phyloP scores from a whole-genome alignment of 2,329 filamentous ascomycete genomes.

The Chaetomiaceae sp. region DNA sequence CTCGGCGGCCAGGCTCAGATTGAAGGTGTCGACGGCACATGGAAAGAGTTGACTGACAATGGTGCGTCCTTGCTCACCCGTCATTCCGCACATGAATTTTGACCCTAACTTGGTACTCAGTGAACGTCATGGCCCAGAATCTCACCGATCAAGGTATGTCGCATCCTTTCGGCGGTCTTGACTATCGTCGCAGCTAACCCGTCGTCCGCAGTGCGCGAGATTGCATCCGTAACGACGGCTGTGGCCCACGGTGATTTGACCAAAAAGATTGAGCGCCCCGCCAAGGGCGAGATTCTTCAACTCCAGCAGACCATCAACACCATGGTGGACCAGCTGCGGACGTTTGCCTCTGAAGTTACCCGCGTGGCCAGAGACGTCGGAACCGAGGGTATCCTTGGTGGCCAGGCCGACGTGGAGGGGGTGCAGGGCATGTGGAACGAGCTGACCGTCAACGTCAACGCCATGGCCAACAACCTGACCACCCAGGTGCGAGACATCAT shows the following conservation, averaged over 20 bases:
- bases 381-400: slow-evolving; percentile 76
- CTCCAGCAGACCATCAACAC: slow-evolving; percentile 84
- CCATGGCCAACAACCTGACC: slow-evolving; percentile 83
- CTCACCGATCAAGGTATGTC: slow-evolving; percentile 65
- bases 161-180: neutral
- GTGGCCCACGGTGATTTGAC: slow-evolving; percentile 79
- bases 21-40: slow-evolving; percentile 90
- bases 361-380: slow-evolving; percentile 79
- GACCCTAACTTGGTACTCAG: slow-evolving; percentile 38
- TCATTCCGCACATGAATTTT: too few species aligned
- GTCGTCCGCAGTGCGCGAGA: slow-evolving; percentile 62
- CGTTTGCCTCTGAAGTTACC: slow-evolving; percentile 79
- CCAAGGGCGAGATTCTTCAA: slow-evolving; percentile 76
- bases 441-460: slow-evolving; percentile 79
- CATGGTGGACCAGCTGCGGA: slow-evolving; percentile 81
- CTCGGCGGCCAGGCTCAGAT: slow-evolving; percentile 92
- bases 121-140: slow-evolving; percentile 81
- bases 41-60: slow-evolving; percentile 93
- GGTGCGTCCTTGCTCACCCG: slow-evolving; percentile 39
- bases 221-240: slow-evolving; percentile 77
- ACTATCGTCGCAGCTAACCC: neutral
- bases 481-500: slow-evolving; percentile 95
- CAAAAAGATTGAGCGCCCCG: slow-evolving; percentile 77
- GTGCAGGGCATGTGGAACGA: slow-evolving; percentile 89
- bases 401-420: slow-evolving; percentile 77